Base-by-base conservation (phyloP, 2,329 filamentous ascomycete species). In the Xylariaceae sp. region DNA sequence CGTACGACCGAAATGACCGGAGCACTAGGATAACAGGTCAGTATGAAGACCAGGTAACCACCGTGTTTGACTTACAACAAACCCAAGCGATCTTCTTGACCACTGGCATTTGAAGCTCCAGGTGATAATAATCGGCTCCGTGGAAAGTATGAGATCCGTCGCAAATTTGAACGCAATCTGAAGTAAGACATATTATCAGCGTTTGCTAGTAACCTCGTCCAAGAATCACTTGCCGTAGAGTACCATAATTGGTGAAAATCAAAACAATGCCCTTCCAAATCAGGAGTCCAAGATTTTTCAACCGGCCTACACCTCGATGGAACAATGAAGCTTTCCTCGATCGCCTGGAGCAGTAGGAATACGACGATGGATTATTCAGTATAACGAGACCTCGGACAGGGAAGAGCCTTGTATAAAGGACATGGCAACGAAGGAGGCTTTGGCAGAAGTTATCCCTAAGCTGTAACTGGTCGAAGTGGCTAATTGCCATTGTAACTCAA, bases 361-460 rank as follows among this genome's bases (percentile, higher is more conserved):
- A 45, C 63, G 1, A 71, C 51, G 16, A 73, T 37, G 8, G 53
- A 19, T 44, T 72, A 34, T 73, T 74, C 8, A 72, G 47, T 3
- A 69, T 53, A 6, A 54, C 51, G 3, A 72, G 65, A 8, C 45
- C 40, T 29, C 59, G 60, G 2, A 66, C 62, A 0, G 70, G 67
- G 14, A 71, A 68, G 37, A 74, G 69, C 40, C 69, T 67, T 7
- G 73, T 40, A 55, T 73, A 73, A 5, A 74, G 58, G 1, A 72
- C 58, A 74, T 58, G 1, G 71, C 58, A 2, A 72, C 70, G 23
- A 74, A 72, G 1, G 70, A 73, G 9, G 69, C 68, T 44, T 73
- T 71, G 12, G 71, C 71, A 3, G 67, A 50, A 5, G 63, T 52
- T 4, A 73, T 57, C 4, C 71, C 67, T 44, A 66, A 62, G 40